phyloP scores from a whole-genome alignment of 2,329 filamentous ascomycete genomes.

The Pseudogymnoascus sp. region DNA sequence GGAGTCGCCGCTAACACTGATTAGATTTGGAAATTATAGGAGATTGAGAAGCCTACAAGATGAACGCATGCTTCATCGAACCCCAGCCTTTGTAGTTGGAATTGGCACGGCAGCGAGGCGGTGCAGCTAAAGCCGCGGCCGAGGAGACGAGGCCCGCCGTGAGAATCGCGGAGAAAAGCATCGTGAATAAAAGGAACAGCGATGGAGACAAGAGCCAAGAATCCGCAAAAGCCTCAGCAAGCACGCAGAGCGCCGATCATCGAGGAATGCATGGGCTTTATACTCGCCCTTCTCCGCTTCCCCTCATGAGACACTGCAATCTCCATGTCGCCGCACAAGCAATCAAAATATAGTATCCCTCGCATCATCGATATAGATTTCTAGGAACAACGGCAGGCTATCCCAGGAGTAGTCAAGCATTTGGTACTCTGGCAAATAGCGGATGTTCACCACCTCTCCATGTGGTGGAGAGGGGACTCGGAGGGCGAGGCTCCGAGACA shows the following conservation, averaged over 20 bases:
- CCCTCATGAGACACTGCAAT: not conserved
- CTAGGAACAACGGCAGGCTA: not conserved
- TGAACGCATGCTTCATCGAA: constrained; percentile 34
- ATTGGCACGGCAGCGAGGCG: constrained; percentile 21
- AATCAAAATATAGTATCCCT: constrained; percentile 7
- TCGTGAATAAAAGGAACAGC: not conserved
- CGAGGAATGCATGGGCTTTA: not conserved
- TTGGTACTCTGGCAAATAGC: not conserved
- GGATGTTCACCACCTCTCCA: too few relatives aligned
- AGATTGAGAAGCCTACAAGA: constrained; percentile 30
- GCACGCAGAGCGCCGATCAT: not conserved
- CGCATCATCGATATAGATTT: not conserved
- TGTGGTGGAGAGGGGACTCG: not conserved
- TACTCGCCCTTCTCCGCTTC: not conserved
- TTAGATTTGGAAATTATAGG: not conserved
- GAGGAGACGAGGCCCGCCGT: not conserved
- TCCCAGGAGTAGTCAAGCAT: not conserved
- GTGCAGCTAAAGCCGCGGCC: not conserved
- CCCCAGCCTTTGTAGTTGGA: constrained; percentile 31
- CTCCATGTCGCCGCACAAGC: not conserved
- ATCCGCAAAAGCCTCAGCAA: not conserved
- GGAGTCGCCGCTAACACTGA: constrained; percentile 31
- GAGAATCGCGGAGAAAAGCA: not conserved
- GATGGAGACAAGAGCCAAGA: not conserved
- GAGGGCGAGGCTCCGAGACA: not conserved